Percentiles rank a stretch among this genome's conserved stretches.
These are phyloP conservation scores for Pythium scleroteichum DNA, from an alignment of 352 stramenopile species.

Conservation along the genomic window DNA sequence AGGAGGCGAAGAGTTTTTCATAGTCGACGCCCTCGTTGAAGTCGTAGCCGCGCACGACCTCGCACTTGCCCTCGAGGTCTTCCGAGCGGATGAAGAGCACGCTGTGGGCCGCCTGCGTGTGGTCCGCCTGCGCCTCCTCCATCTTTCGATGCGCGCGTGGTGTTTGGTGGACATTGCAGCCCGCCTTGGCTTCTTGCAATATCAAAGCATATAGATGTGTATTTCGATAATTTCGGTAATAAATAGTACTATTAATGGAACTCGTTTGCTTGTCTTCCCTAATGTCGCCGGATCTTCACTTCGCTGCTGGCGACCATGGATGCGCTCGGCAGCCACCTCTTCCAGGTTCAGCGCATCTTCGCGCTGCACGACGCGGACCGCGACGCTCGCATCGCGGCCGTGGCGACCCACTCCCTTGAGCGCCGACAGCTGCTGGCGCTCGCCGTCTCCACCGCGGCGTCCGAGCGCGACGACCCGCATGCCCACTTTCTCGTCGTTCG, in stretches of 20 bases:
- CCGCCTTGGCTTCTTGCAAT: too few species aligned
- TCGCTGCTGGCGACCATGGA: slow-evolving; percentile 14
- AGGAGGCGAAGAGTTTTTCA: slow-evolving; percentile 79
- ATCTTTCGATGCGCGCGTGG: too few species aligned
- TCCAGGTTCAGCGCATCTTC: slow-evolving; percentile 77
- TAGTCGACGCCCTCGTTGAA: slow-evolving; percentile 92
- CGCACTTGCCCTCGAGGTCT: slow-evolving; percentile 68
- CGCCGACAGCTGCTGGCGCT: slow-evolving; percentile 78
- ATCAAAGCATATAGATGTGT: too few species aligned
- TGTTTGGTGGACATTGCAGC: too few species aligned
- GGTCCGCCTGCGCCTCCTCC: slow-evolving; percentile 5
- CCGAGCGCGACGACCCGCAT: slow-evolving; percentile 6
- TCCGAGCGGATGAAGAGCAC: slow-evolving; percentile 79
- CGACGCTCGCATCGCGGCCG: slow-evolving; percentile 44
- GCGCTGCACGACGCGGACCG: slow-evolving; percentile 14
- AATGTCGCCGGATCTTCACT: too few species aligned
- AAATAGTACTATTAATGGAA: too few species aligned
- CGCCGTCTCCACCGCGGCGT: slow-evolving; percentile 33
- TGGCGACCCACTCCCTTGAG: slow-evolving; percentile 70
- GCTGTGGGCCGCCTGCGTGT: slow-evolving; percentile 60
- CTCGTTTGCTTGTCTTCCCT: too few species aligned
- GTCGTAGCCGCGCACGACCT: slow-evolving; percentile 72
- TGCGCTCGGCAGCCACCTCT: slow-evolving; percentile 59
- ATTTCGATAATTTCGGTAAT: too few species aligned
- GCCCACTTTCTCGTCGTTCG: slow-evolving; percentile 66